These are phyloP conservation scores for Saccharomycopsis sp. DNA, from an alignment of 805 yeast species.

Conservation along the genomic window DNA sequence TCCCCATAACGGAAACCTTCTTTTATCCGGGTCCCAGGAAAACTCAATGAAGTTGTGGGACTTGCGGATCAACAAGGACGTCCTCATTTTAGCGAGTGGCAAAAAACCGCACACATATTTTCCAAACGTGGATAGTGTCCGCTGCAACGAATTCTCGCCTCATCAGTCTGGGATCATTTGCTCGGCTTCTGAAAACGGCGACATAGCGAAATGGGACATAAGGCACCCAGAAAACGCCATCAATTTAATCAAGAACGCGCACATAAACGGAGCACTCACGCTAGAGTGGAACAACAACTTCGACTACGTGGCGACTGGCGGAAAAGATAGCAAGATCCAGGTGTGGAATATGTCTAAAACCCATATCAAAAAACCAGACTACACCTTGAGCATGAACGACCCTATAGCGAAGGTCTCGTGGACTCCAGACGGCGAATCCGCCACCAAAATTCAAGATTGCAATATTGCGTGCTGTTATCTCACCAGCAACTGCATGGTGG, in stretches of 20 bases:
- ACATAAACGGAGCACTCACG: constrained; percentile 84
- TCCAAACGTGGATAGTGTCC: constrained; percentile 39
- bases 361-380: constrained; percentile 48
- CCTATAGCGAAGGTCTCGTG: constrained; percentile 75
- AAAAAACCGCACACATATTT: constrained; percentile 41
- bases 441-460: constrained; percentile 44
- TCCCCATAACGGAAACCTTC: constrained; percentile 30
- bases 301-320: constrained; percentile 85
- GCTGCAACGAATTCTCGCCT: constrained; percentile 48
- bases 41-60: constrained; percentile 78
- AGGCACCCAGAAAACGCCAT: constrained; percentile 54
- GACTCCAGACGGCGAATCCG: constrained; percentile 39
- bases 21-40: constrained; percentile 70
- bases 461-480: constrained; percentile 28
- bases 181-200: constrained; percentile 84
- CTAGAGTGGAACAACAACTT: constrained; percentile 81
- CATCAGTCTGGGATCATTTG: constrained; percentile 53
- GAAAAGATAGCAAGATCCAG: constrained; percentile 79
- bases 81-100: constrained; percentile 42
- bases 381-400: constrained; percentile 64
- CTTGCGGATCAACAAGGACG: constrained; percentile 39
- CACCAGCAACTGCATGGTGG: constrained; percentile 61
- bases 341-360: constrained; percentile 59
- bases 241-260: constrained; percentile 60
- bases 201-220: constrained; percentile 81